These are phyloP conservation scores for Evansstolkia leycettana DNA, from an alignment of 495 filamentous ascomycete genomes.

Conservation along the genomic window DNA sequence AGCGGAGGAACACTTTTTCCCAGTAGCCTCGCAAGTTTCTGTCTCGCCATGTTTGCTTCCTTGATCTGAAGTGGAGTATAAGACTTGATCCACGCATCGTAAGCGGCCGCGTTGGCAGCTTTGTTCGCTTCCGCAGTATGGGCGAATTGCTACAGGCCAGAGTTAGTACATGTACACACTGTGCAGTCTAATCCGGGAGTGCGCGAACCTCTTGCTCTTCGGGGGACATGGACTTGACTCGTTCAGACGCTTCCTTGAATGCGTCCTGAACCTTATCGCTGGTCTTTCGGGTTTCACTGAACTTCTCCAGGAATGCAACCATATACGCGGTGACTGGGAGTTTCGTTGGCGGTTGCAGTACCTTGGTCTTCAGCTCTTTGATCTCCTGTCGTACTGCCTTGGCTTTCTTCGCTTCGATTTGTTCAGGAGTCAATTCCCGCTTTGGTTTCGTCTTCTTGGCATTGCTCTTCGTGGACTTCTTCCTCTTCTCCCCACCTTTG, in stretches of 20 bases:
- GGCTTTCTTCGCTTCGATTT: constrained; percentile 15
- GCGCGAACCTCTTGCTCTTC: constrained; percentile 26
- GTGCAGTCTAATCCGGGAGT: too few species aligned
- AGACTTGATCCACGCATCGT: constrained; percentile 46
- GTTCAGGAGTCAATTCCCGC: constrained; percentile 15
- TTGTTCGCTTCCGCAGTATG: constrained; percentile 37
- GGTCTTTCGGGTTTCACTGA: constrained; percentile 4
- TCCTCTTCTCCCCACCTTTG: constrained; percentile 5
- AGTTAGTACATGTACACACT: constrained; percentile 6
- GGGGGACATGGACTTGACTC: constrained; percentile 13
- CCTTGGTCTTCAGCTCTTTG: constrained; percentile 19
- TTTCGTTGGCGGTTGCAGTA: constrained; percentile 21
- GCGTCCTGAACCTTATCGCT: not conserved
- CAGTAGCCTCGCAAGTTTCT: constrained; percentile 21
- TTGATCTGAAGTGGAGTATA: constrained; percentile 45
- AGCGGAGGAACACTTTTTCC: constrained; percentile 15
- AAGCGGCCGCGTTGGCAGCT: constrained; percentile 27
- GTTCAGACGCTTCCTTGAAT: constrained; percentile 8
- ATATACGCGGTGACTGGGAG: constrained; percentile 5
- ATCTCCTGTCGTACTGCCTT: constrained; percentile 9
- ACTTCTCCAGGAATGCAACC: constrained; percentile 14
- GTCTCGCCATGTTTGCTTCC: constrained; percentile 53
- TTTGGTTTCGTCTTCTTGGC: constrained; percentile 3
- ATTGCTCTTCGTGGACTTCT: constrained; percentile 4
- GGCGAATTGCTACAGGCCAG: constrained; percentile 29